phyloP scores from a whole-genome alignment of 768 basidiomycete species.

The Symmetrospora coprosmae region DNA sequence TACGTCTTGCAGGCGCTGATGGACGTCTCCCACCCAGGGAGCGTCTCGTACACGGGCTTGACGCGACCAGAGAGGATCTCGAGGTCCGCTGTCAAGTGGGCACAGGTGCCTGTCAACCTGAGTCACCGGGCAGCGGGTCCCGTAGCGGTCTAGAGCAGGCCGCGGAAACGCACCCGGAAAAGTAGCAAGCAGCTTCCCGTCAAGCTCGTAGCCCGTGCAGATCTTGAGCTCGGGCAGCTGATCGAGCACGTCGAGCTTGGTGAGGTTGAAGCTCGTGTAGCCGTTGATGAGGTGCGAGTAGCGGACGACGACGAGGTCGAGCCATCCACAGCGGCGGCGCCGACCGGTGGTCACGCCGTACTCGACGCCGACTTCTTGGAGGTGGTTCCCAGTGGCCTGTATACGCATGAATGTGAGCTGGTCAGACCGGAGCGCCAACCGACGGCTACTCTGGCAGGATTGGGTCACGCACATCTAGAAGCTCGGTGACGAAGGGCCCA shows the following conservation, averaged over 20 bases:
- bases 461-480: constrained; percentile 71
- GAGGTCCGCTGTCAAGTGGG: constrained; percentile 61
- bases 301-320: constrained; percentile 86
- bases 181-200: constrained; percentile 61
- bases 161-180: constrained; percentile 58
- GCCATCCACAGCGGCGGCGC: constrained; percentile 86
- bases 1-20: constrained; percentile 54
- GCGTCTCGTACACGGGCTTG: constrained; percentile 69
- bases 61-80: constrained; percentile 52
- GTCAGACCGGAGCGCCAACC: neutral
- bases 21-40: constrained; percentile 78
- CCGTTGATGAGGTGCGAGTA: constrained; percentile 91
- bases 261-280: constrained; percentile 82
- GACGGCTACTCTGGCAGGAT: too few relatives aligned
- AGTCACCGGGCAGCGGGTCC: too few relatives aligned
- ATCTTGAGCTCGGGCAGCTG: constrained; percentile 72
- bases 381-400: constrained; percentile 63
- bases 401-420: neutral
- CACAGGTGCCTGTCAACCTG: too few relatives aligned
- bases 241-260: constrained; percentile 89
- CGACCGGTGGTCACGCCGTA: constrained; percentile 88
- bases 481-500: constrained; percentile 94
- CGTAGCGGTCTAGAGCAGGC: too few relatives aligned
- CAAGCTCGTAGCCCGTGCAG: constrained; percentile 60
- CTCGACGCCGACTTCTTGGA: constrained; percentile 88